A percentile compares a stretch with the other conserved stretches of the same genome.
Evolutionary conservation across 441 rosid species (phyloP).

Genomic region (Pelargonium fulgidum): DNA sequence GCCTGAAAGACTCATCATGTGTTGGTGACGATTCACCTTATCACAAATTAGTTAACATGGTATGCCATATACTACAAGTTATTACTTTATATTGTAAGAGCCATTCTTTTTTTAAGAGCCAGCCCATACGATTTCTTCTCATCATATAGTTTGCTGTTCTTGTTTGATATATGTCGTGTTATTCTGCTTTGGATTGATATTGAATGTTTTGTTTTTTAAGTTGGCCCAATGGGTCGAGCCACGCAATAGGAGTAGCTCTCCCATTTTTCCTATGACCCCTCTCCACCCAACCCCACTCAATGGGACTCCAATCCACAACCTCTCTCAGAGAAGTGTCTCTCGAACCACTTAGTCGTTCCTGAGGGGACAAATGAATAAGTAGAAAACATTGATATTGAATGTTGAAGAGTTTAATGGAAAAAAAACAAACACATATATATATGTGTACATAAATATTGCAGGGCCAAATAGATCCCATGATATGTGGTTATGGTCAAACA

Average conservation of each 20-base stretch:
- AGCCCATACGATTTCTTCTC: neutral
- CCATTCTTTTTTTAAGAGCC: neutral
- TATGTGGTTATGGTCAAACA: neutral
- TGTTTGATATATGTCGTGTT: neutral
- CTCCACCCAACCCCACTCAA: too few species aligned
- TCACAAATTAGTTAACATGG: conserved; percentile 70
- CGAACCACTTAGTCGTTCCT: too few species aligned
- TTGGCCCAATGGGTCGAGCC: too few species aligned
- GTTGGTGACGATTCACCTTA: conserved; percentile 35
- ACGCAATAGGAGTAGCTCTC: too few species aligned
- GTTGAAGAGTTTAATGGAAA: neutral
- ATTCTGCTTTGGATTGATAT: neutral
- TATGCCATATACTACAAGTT: conserved; percentile 23
- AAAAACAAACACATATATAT: too few species aligned
- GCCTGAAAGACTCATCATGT: conserved; percentile 38
- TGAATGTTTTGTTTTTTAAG: too few species aligned
- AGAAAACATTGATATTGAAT: neutral
- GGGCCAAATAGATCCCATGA: neutral
- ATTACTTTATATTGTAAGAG: neutral
- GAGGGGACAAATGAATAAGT: too few species aligned
- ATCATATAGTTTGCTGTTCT: neutral
- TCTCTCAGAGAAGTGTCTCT: too few species aligned
- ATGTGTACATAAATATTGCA: too few species aligned
- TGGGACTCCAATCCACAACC: too few species aligned
- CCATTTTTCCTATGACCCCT: too few species aligned